A percentile compares a stretch with the other conserved stretches of the same genome.
Conservation (phyloP, 441 rosid species). For the Breynia disticha region DNA sequence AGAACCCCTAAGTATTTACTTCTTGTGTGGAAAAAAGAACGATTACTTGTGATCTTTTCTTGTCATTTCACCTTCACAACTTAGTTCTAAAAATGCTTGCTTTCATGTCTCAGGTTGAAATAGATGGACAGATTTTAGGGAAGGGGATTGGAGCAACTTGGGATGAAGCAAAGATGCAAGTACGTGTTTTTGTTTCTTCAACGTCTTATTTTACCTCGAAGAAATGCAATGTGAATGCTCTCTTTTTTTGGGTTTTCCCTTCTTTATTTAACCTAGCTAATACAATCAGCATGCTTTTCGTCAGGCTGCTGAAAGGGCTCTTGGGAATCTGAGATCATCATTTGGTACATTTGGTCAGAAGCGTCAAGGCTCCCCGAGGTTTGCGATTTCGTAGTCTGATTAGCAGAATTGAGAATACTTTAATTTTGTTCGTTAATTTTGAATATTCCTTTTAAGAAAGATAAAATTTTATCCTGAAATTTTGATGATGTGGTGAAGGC, state of each 20-base stretch:
- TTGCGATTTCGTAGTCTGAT: slow-evolving; percentile 17
- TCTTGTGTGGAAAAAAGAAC: too few relatives aligned
- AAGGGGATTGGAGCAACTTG: slow-evolving; percentile 80
- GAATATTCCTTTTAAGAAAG: not conserved
- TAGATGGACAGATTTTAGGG: slow-evolving; percentile 83
- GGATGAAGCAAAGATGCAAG: slow-evolving; percentile 97
- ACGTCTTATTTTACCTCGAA: not conserved
- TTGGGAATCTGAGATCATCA: slow-evolving; percentile 54
- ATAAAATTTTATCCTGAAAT: slow-evolving; percentile 7
- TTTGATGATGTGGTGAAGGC: slow-evolving; percentile 27
- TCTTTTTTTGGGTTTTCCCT: not conserved
- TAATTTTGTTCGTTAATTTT: not conserved
- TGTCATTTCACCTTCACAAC: not conserved
- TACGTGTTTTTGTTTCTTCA: slow-evolving; percentile 17
- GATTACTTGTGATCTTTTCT: not conserved
- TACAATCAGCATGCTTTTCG: slow-evolving; percentile 11
- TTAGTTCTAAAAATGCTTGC: slow-evolving; percentile 7
- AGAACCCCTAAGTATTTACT: too few relatives aligned
- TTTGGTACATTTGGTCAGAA: slow-evolving; percentile 53
- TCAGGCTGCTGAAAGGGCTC: slow-evolving; percentile 97
- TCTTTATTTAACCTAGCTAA: slow-evolving; percentile 10
- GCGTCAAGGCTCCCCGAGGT: slow-evolving; percentile 83
- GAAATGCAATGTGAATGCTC: not conserved
- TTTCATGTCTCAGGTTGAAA: slow-evolving; percentile 57
- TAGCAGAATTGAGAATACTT: not conserved